phyloP scores from a whole-genome alignment of 2,329 filamentous ascomycete species.

The Venturiaceae sp. region DNA sequence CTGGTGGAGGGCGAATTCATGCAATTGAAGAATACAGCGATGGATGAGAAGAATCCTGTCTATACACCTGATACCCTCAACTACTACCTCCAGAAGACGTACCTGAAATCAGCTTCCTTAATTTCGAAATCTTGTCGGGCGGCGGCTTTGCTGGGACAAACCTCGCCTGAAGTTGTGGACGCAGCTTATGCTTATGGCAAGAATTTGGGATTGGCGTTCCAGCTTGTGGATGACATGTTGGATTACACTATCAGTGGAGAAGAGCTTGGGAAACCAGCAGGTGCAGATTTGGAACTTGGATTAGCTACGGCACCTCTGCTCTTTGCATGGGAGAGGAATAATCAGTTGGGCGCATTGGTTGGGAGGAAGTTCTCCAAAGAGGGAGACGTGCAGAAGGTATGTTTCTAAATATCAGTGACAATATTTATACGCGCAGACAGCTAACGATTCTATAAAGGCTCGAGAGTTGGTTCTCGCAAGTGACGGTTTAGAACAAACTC shows the following conservation, averaged over 20 bases:
- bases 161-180: conserved; percentile 70
- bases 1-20: conserved; percentile 98
- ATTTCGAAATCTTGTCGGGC: conserved; percentile 95
- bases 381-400: conserved; percentile 77
- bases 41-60: conserved; percentile 71
- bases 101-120: conserved; percentile 89
- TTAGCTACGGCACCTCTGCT: conserved; percentile 87
- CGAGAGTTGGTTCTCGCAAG: conserved; percentile 74
- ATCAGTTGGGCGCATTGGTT: conserved; percentile 76
- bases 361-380: conserved; percentile 79
- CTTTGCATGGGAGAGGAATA: conserved; percentile 89
- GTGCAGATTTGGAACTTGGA: conserved; percentile 86
- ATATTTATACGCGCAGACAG: not conserved
- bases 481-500: conserved; percentile 84
- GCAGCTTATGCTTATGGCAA: conserved; percentile 87
- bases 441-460: conserved; percentile 48
- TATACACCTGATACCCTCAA: conserved; percentile 84
- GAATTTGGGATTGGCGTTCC: conserved; percentile 90
- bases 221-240: conserved; percentile 95
- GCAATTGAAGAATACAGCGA: conserved; percentile 94
- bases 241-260: conserved; percentile 83
- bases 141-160: conserved; percentile 73
- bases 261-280: conserved; percentile 89
- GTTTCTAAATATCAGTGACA: conserved; percentile 18
- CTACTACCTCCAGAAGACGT: conserved; percentile 97